These are phyloP conservation scores for Sclerotinia subarctica DNA, from an alignment of 2,329 filamentous ascomycete genomes.

Conservation along the genomic window DNA sequence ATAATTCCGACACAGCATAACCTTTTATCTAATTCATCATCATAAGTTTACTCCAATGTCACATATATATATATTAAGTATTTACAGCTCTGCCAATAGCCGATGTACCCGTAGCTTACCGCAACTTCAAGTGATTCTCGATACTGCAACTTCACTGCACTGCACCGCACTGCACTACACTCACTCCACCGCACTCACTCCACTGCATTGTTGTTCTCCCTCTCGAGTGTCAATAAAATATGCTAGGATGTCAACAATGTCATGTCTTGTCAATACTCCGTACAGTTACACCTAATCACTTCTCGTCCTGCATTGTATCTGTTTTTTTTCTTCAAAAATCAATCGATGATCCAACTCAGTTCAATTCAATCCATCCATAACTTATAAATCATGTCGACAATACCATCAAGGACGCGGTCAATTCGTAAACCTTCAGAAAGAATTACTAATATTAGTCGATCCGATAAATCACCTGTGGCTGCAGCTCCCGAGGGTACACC, in stretches of 20 bases:
- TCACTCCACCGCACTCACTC: too few species aligned
- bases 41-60: not conserved
- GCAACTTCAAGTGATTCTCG: not conserved
- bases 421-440: constrained; percentile 31
- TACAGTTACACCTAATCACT: too few species aligned
- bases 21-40: not conserved
- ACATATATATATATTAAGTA: not conserved
- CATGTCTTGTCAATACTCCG: not conserved
- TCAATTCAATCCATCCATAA: not conserved
- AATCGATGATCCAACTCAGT: not conserved
- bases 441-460: constrained; percentile 20
- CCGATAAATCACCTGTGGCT: constrained; percentile 7
- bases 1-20: not conserved
- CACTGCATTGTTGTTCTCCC: not conserved
- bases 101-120: not conserved
- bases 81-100: not conserved
- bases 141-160: not conserved
- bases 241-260: not conserved
- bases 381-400: constrained; percentile 27
- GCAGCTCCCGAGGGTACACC: not conserved
- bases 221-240: not conserved
- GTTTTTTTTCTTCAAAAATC: too few species aligned
- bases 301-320: not conserved
- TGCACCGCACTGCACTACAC: not conserved
- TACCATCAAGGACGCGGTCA: constrained; percentile 33